These are phyloP conservation scores for Acanthamoeba quina DNA, from an alignment of 208 protist genomes.

Conservation along the genomic window DNA sequence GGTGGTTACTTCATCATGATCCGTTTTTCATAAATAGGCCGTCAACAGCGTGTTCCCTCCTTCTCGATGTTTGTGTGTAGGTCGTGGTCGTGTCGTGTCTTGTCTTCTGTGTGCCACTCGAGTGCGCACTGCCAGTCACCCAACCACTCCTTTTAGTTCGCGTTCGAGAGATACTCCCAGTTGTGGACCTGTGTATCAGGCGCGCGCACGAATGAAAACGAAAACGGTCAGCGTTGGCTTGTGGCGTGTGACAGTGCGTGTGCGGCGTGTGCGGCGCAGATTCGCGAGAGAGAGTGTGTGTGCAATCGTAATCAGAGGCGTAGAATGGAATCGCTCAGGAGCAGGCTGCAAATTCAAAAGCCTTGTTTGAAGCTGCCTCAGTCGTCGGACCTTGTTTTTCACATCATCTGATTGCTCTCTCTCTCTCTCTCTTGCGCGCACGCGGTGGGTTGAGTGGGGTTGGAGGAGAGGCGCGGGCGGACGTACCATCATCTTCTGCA, in stretches of 20 bases:
- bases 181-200: not conserved
- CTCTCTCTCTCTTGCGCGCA: no score
- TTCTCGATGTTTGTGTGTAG: no score
- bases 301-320: not conserved
- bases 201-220: not conserved
- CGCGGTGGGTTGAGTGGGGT: not conserved
- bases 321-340: not conserved
- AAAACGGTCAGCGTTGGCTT: not conserved
- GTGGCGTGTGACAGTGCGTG: no score
- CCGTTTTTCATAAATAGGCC: no score
- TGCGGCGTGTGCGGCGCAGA: not conserved
- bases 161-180: slow-evolving; percentile 22
- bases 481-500: slow-evolving; percentile 90
- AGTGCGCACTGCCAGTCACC: no score
- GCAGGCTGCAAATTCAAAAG: slow-evolving; percentile 1
- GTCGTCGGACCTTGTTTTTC: slow-evolving; percentile 28
- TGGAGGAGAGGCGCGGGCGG: not conserved
- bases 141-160: not conserved
- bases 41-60: no score
- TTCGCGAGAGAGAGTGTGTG: not conserved
- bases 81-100: no score
- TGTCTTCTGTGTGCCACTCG: no score
- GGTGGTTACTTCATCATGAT: no score
- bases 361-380: slow-evolving; percentile 1
- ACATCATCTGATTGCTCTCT: not conserved